These are phyloP conservation scores for Castanospermum australe DNA, from an alignment of 306 rosid species.

Conservation along the genomic window DNA sequence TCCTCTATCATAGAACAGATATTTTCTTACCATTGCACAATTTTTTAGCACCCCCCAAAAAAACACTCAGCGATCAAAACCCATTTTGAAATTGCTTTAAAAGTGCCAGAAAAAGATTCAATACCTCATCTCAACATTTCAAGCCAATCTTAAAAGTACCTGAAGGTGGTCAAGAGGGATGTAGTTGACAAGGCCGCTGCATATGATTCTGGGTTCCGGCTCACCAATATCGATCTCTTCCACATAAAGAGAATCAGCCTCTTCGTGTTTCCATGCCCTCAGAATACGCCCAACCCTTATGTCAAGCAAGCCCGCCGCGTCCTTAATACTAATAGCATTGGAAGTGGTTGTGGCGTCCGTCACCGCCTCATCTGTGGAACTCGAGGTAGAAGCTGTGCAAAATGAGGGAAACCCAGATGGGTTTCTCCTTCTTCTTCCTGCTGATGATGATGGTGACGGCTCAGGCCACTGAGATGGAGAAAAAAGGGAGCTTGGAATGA, in stretches of 20 bases:
- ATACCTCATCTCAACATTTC: no score
- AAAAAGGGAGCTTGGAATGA: slow-evolving; percentile 18
- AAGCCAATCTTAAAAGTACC: slow-evolving; percentile 30
- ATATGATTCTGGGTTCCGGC: slow-evolving; percentile 78
- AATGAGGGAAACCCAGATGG: slow-evolving; percentile 28
- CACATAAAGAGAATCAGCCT: slow-evolving; percentile 87
- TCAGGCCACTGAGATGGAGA: slow-evolving; percentile 9
- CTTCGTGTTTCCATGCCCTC: slow-evolving; percentile 86
- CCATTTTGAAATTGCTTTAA: neutral
- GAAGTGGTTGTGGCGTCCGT: slow-evolving; percentile 12
- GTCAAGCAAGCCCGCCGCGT: slow-evolving; percentile 74
- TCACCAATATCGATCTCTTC: slow-evolving; percentile 91
- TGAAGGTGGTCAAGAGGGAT: slow-evolving; percentile 68
- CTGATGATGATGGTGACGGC: neutral
- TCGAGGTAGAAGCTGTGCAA: slow-evolving; percentile 31
- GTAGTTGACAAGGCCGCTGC: slow-evolving; percentile 86
- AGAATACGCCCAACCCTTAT: slow-evolving; percentile 78
- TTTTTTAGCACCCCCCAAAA: neutral
- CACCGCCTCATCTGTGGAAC: neutral
- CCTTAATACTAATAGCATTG: slow-evolving; percentile 38
- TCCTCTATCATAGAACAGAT: neutral
- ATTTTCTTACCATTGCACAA: neutral
- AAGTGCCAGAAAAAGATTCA: neutral
- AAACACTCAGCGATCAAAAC: neutral
- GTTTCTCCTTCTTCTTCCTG: neutral